Percentiles rank a stretch among this genome's conserved stretches.
phyloP scores from a whole-genome alignment of 2,329 filamentous ascomycete species.

The Talaromyces albobiverticillius region DNA sequence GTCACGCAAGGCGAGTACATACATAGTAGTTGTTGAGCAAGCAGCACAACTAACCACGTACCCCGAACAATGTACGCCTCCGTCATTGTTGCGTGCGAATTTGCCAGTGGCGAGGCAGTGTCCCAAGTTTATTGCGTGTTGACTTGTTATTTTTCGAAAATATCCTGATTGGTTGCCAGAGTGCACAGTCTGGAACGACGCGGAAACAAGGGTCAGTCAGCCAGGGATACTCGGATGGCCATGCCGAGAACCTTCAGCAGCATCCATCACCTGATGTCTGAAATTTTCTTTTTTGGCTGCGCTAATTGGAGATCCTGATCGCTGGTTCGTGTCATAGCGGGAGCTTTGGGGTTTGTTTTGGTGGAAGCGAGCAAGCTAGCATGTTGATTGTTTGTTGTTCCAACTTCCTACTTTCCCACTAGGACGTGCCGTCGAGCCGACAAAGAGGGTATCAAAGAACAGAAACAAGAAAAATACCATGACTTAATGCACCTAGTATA shows the following conservation, averaged over 20 bases:
- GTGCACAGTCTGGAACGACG: not conserved
- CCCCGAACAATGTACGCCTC: not conserved
- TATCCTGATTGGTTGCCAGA: too few species aligned
- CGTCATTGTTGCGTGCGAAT: not conserved
- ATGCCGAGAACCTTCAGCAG: not conserved
- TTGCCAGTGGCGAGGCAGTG: not conserved
- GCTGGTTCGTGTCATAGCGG: too few species aligned
- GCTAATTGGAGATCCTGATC: not conserved
- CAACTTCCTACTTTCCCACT: too few species aligned
- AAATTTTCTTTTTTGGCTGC: not conserved
- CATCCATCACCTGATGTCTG: not conserved
- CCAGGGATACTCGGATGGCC: not conserved
- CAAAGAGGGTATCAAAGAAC: not conserved
- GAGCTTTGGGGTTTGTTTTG: not conserved
- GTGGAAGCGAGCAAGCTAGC: too few species aligned
- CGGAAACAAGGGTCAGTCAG: not conserved
- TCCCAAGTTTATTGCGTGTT: not conserved
- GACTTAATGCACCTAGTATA: too few species aligned
- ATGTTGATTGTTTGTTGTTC: too few species aligned
- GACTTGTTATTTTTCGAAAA: not conserved
- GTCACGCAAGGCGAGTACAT: slow-evolving; percentile 2
- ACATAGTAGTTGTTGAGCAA: not conserved
- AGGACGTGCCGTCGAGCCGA: too few species aligned
- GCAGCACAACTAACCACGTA: not conserved
- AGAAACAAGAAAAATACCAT: too few species aligned